Evolutionary conservation across 208 protist genomes (phyloP).

Genomic region (Wallacemonas sp.): DNA sequence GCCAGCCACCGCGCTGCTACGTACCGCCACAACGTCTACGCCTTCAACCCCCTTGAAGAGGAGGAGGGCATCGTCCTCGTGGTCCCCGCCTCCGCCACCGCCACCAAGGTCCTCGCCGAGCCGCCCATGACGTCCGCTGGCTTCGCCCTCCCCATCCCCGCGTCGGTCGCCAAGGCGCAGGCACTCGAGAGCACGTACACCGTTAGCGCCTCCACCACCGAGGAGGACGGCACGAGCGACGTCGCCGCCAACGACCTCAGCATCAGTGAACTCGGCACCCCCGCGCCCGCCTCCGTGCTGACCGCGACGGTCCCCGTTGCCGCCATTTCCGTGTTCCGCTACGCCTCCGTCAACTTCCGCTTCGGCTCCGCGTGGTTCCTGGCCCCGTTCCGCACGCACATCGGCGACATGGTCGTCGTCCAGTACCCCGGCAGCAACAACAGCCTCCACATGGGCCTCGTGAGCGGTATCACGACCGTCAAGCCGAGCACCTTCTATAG

Average conservation of each 20-base stretch:
- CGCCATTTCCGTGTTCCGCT: constrained; percentile 40
- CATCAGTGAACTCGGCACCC: not conserved
- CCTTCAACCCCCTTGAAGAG: constrained; percentile 25
- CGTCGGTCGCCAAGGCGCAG: constrained; percentile 8
- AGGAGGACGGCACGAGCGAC: constrained; percentile 46
- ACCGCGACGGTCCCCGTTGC: constrained; percentile 3
- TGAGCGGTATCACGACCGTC: constrained; percentile 63
- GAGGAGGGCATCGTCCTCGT: constrained; percentile 13
- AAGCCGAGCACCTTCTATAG: constrained; percentile 77
- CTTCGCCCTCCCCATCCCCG: constrained; percentile 14
- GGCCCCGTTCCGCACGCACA: constrained; percentile 71
- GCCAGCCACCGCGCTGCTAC: not conserved
- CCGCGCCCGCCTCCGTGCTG: not conserved
- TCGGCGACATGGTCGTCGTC: constrained; percentile 84
- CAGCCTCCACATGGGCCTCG: constrained; percentile 78
- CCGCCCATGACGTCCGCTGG: constrained; percentile 20
- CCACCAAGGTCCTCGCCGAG: not conserved
- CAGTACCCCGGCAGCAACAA: constrained; percentile 65
- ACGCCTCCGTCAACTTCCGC: constrained; percentile 87
- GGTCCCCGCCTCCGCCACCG: not conserved
- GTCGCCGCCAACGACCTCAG: constrained; percentile 5
- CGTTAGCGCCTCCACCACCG: constrained; percentile 7
- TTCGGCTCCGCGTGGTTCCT: constrained; percentile 89
- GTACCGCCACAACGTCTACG: constrained; percentile 58
- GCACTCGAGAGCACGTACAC: not conserved